phyloP scores from a whole-genome alignment of 495 filamentous ascomycete genomes.

The Pyronema omphalodes region DNA sequence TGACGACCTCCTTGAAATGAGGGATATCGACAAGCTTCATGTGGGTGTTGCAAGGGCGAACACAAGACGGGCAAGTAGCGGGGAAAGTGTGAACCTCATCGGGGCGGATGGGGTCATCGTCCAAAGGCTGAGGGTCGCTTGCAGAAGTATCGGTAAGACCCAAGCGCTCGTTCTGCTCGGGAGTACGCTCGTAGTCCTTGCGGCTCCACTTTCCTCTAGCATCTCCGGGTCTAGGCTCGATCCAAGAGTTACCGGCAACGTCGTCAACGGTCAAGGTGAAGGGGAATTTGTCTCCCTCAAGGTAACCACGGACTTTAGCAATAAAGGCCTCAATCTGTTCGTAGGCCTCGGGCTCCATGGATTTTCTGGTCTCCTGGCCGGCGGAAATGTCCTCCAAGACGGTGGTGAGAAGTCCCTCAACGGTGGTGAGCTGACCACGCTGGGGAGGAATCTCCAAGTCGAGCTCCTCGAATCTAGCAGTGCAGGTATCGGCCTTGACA shows the following conservation, averaged over 20 bases:
- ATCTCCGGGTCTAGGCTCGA: slow-evolving; percentile 66
- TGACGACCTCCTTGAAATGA: slow-evolving; percentile 83
- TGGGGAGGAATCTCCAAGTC: slow-evolving; percentile 84
- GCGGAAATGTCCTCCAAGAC: slow-evolving; percentile 57
- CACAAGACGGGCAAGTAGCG: slow-evolving; percentile 76
- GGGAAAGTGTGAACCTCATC: slow-evolving; percentile 83
- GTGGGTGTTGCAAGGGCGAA: slow-evolving; percentile 60
- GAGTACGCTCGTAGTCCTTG: slow-evolving; percentile 59
- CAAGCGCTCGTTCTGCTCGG: slow-evolving; percentile 67
- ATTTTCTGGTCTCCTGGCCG: slow-evolving; percentile 57
- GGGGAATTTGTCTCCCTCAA: slow-evolving; percentile 58
- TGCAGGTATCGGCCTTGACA: slow-evolving; percentile 73
- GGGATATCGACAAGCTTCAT: slow-evolving; percentile 96
- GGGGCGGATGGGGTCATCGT: slow-evolving; percentile 60
- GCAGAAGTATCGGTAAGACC: slow-evolving; percentile 35
- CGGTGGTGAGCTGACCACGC: slow-evolving; percentile 71
- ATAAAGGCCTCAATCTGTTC: slow-evolving; percentile 58
- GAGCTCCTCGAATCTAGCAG: slow-evolving; percentile 62
- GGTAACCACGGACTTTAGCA: slow-evolving; percentile 47
- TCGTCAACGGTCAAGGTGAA: slow-evolving; percentile 78
- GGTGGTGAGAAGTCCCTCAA: slow-evolving; percentile 67
- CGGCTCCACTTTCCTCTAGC: slow-evolving; percentile 63
- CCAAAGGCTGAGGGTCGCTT: slow-evolving; percentile 12
- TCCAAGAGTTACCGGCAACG: slow-evolving; percentile 91
- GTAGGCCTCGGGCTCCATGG: slow-evolving; percentile 52